Evolutionary conservation across 768 basidiomycete species (phyloP).

Genomic region (Suillus cothurnatus): DNA sequence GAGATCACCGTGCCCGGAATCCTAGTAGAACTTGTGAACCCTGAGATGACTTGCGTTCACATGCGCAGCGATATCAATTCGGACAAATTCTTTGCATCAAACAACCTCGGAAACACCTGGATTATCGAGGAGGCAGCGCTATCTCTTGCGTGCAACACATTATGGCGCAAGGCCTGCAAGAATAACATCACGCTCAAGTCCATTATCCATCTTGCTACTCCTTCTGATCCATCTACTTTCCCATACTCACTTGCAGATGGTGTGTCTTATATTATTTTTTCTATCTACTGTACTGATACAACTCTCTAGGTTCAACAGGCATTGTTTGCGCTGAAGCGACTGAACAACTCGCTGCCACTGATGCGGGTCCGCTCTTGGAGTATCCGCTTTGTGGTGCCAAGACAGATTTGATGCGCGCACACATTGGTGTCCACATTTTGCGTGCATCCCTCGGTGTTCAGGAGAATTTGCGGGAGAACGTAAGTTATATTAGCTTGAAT

Average conservation of each 20-base stretch:
- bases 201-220: neutral
- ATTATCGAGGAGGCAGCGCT: neutral
- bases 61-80: neutral
- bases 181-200: neutral
- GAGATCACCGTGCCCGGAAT: neutral
- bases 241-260: neutral
- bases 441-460: neutral
- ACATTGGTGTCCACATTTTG: neutral
- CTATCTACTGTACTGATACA: neutral
- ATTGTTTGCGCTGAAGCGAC: neutral
- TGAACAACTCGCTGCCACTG: neutral
- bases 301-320: neutral
- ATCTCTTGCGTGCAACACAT: neutral
- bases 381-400: neutral
- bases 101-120: neutral
- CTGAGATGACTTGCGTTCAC: neutral
- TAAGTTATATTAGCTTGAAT: too few species aligned
- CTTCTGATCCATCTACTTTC: neutral
- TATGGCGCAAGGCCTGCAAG: neutral
- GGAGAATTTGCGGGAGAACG: too few species aligned
- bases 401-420: neutral
- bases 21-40: neutral
- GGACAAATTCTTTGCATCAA: neutral
- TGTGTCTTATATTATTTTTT: neutral
- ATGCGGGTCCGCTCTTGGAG: neutral